Percentiles rank a stretch among this genome's conserved stretches.
Conservation (phyloP, 192 early-diverging fungal genomes). For the Rhizophagus prolifer region DNA sequence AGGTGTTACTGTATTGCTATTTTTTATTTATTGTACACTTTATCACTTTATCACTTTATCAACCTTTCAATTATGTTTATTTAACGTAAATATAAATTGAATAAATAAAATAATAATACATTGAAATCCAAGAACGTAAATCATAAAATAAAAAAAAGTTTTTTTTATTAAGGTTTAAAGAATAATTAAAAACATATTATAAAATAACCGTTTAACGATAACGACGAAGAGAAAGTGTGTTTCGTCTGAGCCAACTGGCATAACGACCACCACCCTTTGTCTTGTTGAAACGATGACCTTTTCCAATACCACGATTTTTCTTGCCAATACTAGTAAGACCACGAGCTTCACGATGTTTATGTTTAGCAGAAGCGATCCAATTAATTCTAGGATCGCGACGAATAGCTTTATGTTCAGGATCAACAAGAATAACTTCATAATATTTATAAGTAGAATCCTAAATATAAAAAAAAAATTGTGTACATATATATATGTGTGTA, state of each 20-base stretch:
- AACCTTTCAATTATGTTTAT: too few relatives aligned
- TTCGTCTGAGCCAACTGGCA: conserved; percentile 91
- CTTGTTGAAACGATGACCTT: conserved; percentile 98
- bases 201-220: conserved; percentile 71
- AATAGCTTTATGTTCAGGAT: conserved; percentile 97
- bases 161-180: too few relatives aligned
- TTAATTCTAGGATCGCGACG: conserved; percentile 98
- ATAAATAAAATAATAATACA: too few relatives aligned
- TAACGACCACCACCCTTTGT: conserved; percentile 91
- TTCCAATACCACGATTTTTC: conserved; percentile 96
- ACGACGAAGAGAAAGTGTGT: conserved; percentile 92
- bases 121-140: too few relatives aligned
- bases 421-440: conserved; percentile 98
- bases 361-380: conserved; percentile 97
- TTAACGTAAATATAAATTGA: too few relatives aligned
- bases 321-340: conserved; percentile 95
- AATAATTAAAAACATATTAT: neutral
- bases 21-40: too few relatives aligned
- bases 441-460: conserved; percentile 98
- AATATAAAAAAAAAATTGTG: neutral
- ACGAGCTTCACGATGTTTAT: conserved; percentile 99
- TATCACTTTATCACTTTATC: too few relatives aligned
- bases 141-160: too few relatives aligned
- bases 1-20: too few relatives aligned
- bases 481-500: neutral